These are phyloP conservation scores for Acanthamoeba healyi DNA, from an alignment of 208 protist genomes.

Conservation along the genomic window DNA sequence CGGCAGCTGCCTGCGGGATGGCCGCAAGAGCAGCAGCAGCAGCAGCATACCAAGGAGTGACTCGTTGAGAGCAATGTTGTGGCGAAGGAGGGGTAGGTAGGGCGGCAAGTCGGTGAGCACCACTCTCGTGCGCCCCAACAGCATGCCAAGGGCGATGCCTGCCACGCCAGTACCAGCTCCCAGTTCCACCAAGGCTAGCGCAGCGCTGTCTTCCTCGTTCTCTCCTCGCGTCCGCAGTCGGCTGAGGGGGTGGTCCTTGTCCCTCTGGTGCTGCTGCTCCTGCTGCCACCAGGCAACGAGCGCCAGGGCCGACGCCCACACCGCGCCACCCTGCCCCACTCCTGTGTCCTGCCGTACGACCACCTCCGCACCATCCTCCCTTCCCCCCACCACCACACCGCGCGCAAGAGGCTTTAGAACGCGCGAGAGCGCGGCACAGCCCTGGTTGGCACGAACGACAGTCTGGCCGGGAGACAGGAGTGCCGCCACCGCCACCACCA, in stretches of 20 bases:
- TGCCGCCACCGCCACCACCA: too few species aligned
- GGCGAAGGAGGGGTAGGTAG: neutral
- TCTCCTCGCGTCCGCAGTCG: neutral
- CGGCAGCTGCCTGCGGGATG: too few species aligned
- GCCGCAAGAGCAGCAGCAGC: too few species aligned
- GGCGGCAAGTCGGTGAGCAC: conserved; percentile 2
- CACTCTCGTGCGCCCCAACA: neutral
- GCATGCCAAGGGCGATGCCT: neutral
- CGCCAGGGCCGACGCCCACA: neutral
- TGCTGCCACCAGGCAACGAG: neutral
- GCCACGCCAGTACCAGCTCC: neutral
- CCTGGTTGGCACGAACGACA: too few species aligned
- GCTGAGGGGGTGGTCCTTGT: too few species aligned
- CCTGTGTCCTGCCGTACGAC: conserved; percentile 11
- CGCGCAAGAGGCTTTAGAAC: too few species aligned
- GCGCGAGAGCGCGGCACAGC: too few species aligned
- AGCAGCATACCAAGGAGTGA: neutral
- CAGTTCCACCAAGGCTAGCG: neutral
- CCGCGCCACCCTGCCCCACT: neutral
- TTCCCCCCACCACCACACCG: neutral
- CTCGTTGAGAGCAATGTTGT: neutral
- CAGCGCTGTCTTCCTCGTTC: too few species aligned
- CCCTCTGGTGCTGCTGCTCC: too few species aligned
- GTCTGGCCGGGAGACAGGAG: too few species aligned
- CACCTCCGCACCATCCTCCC: neutral